phyloP scores from a whole-genome alignment of 306 rosid genomes.

The Pyrus bretschneideri region DNA sequence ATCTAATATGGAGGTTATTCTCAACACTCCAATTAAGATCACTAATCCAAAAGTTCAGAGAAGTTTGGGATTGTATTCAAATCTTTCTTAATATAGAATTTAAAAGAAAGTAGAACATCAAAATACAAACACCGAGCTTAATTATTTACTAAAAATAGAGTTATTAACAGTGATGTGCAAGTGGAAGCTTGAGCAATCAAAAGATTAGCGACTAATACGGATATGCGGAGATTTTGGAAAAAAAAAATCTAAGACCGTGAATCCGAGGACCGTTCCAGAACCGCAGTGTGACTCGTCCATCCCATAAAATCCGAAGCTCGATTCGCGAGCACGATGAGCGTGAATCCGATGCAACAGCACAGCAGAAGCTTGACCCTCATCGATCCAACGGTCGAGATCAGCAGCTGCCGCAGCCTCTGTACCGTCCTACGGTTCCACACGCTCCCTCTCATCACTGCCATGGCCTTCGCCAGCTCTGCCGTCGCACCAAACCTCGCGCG shows the following conservation, averaged over 20 bases:
- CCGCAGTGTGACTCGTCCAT: slow-evolving; percentile 34
- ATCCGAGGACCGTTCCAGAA: slow-evolving; percentile 24
- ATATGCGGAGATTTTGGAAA: background rate
- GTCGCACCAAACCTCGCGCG: background rate
- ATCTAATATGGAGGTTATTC: background rate
- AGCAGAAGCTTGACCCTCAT: slow-evolving; percentile 66
- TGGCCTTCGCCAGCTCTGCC: background rate
- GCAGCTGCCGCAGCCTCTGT: slow-evolving; percentile 55
- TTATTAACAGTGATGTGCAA: background rate
- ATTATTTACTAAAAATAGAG: background rate
- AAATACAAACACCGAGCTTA: background rate
- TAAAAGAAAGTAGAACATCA: background rate
- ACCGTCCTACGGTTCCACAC: slow-evolving; percentile 57
- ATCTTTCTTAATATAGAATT: background rate
- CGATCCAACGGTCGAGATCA: slow-evolving; percentile 61
- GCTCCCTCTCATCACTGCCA: slow-evolving; percentile 57
- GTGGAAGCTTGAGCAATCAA: background rate
- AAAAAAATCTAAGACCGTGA: slow-evolving; percentile 38
- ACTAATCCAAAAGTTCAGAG: background rate
- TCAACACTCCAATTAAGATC: background rate
- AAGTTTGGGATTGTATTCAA: background rate
- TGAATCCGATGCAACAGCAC: slow-evolving; percentile 49
- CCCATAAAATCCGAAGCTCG: slow-evolving; percentile 45
- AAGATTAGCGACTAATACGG: background rate
- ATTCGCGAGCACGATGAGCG: slow-evolving; percentile 39